These are phyloP conservation scores for Pigoraptor vietnamica DNA, from an alignment of 78 protist species.

Conservation along the genomic window DNA sequence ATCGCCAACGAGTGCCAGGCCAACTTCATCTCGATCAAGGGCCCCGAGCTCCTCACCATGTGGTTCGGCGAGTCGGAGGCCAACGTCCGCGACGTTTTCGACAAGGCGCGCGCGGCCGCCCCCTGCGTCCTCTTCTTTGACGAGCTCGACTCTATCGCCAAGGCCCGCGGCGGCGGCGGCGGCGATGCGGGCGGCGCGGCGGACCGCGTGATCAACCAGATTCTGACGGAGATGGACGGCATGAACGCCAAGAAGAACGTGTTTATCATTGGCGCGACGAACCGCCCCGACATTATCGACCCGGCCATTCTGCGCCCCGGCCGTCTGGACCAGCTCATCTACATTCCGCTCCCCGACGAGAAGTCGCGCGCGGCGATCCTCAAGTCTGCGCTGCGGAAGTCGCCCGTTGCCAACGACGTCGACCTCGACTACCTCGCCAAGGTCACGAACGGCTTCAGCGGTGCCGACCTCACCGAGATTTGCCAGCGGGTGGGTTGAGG, in stretches of 20 bases:
- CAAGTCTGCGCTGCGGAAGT: conserved; percentile 90
- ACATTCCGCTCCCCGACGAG: conserved; percentile 99
- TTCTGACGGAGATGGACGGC: conserved; percentile 99
- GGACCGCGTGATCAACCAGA: conserved; percentile 99
- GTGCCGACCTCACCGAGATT: conserved; percentile 99
- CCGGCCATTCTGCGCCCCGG: conserved; percentile 99
- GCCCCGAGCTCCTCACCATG: conserved; percentile 97
- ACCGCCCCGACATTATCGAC: conserved; percentile 99
- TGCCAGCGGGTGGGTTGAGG: conserved; percentile 85
- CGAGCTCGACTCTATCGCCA: conserved; percentile 98
- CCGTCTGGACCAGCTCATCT: conserved; percentile 96
- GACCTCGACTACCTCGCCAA: conserved; percentile 84
- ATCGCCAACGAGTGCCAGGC: conserved; percentile 99
- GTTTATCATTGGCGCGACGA: conserved; percentile 99
- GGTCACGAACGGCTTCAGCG: conserved; percentile 94
- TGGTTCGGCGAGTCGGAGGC: conserved; percentile 99
- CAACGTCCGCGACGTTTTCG: conserved; percentile 99
- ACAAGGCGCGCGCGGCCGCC: conserved; percentile 99
- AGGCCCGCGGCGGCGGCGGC: conserved; percentile 89
- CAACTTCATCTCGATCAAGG: conserved; percentile 99
- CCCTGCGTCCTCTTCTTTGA: conserved; percentile 99
- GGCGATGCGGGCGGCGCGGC: conserved; percentile 99
- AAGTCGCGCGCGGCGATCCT: conserved; percentile 86
- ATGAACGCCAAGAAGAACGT: conserved; percentile 97
- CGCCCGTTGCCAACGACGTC: conserved; percentile 91